Evolutionary conservation across 169 alveolate genomes (phyloP), one percentile per base, ranked within the genome.

Genomic region (Plasmodium blacklocki): DNA sequence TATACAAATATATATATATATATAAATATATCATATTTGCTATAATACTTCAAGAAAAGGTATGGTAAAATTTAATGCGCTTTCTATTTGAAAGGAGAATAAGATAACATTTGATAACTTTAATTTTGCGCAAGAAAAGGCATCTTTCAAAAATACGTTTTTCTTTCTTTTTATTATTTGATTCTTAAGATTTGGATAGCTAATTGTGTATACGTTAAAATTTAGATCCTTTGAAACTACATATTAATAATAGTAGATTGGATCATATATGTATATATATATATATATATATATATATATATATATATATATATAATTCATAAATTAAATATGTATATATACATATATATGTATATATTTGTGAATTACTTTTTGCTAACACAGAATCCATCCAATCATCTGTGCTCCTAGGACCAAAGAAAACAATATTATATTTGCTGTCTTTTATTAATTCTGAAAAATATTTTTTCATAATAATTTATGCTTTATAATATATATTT

Each of bases 321-420:
- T 32, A 32, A 32, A 32, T 32, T 32, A 32, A 32, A 32, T 64
- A 66, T 66, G 29, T 26, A 39, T 39, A 23, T 39, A 64, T 39
- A 64, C 12, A 39, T 66, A 26, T 66, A 23, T 66, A 66, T 72
- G 12, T 21, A 49, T 60, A 60, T 19, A 60, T 19, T 60, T 60
- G 19, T n/a, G 29, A 14, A 59, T 18, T 80, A 80, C 90, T 66
- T 80, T 68, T 68, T 52, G 73, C 80, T 11, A 80, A 29, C 26
- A 50, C 39, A 15, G 90, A 68, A 12, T 14, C 49, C 83, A 80
- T 80, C 90, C 90, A 80, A 50, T 80, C 85, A 18, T 80, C 83
- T 18, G 90, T 66, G 70, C 85, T 80, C 64, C 54, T 80, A 14
- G 83, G 83, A 8, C 90, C 90, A 39, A 80, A 80, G 45, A 80